A percentile compares a stretch with the other conserved stretches of the same genome.
These are phyloP conservation scores for Rhizopogon roseolus DNA, from an alignment of 768 basidiomycete species.

Conservation along the genomic window DNA sequence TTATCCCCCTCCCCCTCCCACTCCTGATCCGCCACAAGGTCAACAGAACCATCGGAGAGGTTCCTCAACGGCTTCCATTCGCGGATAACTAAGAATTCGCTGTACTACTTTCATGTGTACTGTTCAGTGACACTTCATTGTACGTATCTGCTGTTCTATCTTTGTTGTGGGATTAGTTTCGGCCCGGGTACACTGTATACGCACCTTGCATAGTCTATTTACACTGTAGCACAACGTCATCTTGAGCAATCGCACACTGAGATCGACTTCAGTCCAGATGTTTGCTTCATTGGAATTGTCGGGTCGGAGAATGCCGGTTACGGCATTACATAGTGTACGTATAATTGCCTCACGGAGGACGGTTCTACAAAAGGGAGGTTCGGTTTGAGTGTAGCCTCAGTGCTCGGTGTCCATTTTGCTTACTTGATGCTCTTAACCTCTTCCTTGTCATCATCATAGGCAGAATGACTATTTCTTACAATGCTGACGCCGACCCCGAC, in stretches of 20 bases:
- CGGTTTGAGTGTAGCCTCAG: background rate
- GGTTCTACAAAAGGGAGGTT: constrained; percentile 13
- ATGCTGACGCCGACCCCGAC: constrained; percentile 55
- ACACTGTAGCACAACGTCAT: constrained; percentile 13
- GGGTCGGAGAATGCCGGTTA: constrained; percentile 22
- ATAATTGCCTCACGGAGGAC: background rate
- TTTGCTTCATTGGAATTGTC: too few species aligned
- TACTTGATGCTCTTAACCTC: constrained; percentile 3
- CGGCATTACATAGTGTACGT: background rate
- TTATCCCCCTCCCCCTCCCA: constrained; percentile 28
- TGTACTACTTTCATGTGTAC: constrained; percentile 6
- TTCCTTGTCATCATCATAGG: constrained; percentile 1
- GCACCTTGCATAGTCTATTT: constrained; percentile 9
- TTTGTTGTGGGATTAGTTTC: constrained; percentile 23
- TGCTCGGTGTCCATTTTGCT: background rate
- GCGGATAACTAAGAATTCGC: constrained; percentile 14
- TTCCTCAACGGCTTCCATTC: constrained; percentile 35
- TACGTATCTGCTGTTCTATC: constrained; percentile 3
- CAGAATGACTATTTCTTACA: constrained; percentile 58
- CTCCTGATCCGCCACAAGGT: constrained; percentile 15
- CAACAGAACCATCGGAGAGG: constrained; percentile 37
- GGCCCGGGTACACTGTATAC: constrained; percentile 12
- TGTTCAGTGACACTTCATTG: constrained; percentile 5
- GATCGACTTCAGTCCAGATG: too few species aligned
- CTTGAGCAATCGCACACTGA: background rate